Evolutionary conservation across 768 basidiomycete genomes (phyloP).

Genomic region (Mycena polygramma): DNA sequence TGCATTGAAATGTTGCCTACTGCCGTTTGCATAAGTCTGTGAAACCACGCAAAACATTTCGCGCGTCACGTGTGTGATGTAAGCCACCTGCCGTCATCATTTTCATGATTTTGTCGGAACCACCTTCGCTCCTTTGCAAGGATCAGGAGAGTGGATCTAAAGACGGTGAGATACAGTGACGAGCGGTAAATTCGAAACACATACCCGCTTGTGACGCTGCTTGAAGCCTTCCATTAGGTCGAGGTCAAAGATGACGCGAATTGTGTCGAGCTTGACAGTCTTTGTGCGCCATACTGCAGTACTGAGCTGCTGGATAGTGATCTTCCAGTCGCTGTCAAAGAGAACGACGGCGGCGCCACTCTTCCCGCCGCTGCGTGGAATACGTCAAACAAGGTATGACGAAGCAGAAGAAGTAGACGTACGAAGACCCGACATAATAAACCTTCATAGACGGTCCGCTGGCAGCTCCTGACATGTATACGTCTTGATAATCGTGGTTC

Average conservation of each 20-base stretch:
- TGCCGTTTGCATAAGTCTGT: too few species aligned
- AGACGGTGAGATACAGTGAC: too few species aligned
- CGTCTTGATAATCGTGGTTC: neutral
- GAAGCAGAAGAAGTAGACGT: neutral
- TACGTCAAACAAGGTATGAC: neutral
- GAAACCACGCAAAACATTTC: too few species aligned
- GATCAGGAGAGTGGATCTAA: slow-evolving; percentile 2
- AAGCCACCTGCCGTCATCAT: too few species aligned
- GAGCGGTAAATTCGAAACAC: neutral
- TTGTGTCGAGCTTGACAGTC: slow-evolving; percentile 6
- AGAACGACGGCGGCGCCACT: neutral
- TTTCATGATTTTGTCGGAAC: slow-evolving; percentile 7
- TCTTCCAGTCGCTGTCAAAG: slow-evolving; percentile 2
- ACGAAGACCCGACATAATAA: neutral
- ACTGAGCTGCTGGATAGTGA: neutral
- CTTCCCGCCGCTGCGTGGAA: slow-evolving; percentile 8
- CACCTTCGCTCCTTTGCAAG: slow-evolving; percentile 5
- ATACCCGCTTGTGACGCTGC: slow-evolving; percentile 8
- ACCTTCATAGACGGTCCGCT: slow-evolving; percentile 5
- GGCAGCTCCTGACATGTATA: neutral
- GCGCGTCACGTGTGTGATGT: too few species aligned
- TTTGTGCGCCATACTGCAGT: neutral
- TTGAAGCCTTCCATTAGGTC: slow-evolving; percentile 13
- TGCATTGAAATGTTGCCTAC: too few species aligned
- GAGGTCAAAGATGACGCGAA: slow-evolving; percentile 8